Percentiles rank a stretch among this genome's conserved stretches.
Evolutionary conservation across 1,139 yeast genomes (phyloP).

Genomic region (Geotrichum carabidarum): DNA sequence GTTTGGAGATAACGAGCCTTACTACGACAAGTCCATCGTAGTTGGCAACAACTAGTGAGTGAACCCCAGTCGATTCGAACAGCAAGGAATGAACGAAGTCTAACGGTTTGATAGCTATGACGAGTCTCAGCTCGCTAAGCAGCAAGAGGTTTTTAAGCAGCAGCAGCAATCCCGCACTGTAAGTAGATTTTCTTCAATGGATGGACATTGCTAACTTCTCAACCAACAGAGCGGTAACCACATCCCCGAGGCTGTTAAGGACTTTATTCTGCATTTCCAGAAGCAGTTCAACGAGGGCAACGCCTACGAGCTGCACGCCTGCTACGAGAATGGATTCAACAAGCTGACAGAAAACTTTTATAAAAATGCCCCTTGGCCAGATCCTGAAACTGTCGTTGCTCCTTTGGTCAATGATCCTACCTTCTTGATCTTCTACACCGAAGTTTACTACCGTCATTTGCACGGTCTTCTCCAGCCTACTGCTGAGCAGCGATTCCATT

Average conservation of each 20-base stretch:
- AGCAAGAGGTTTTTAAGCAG: slow-evolving; percentile 34
- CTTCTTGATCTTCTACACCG: slow-evolving; percentile 45
- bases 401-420: slow-evolving; percentile 45
- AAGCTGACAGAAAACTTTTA: slow-evolving; percentile 45
- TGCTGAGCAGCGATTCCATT: slow-evolving; percentile 44
- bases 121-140: slow-evolving; percentile 35
- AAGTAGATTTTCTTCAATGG: not conserved
- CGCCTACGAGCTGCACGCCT: slow-evolving; percentile 42
- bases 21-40: slow-evolving; percentile 19
- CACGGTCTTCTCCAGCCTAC: slow-evolving; percentile 44
- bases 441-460: slow-evolving; percentile 47
- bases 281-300: slow-evolving; percentile 42
- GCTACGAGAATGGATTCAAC: slow-evolving; percentile 45
- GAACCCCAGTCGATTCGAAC: not conserved
- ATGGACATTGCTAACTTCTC: not conserved
- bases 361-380: slow-evolving; percentile 45
- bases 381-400: slow-evolving; percentile 42
- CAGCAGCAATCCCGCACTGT: slow-evolving; percentile 26
- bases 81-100: not conserved
- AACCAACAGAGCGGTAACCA: slow-evolving; percentile 22
- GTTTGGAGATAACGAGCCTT: slow-evolving; percentile 18
- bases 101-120: slow-evolving; percentile 25
- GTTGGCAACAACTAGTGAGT: slow-evolving; percentile 22
- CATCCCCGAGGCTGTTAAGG: slow-evolving; percentile 45
- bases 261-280: slow-evolving; percentile 44